A percentile compares a stretch with the other conserved stretches of the same genome.
phyloP scores from a whole-genome alignment of 179 eudicot species.

The Spinacia oleracea region DNA sequence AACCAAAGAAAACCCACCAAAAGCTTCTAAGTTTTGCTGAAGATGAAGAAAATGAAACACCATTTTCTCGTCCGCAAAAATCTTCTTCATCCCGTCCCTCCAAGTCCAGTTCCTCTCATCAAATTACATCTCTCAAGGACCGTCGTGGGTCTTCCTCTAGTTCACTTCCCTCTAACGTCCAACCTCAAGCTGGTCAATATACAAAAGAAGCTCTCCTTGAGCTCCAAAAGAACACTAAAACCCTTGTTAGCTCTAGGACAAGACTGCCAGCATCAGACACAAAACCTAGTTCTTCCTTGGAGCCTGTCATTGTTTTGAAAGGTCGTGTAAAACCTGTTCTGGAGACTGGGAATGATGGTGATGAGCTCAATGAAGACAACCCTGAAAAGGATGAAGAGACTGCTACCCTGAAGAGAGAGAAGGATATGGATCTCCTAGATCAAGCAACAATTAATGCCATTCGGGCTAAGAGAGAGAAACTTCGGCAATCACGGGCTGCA shows the following conservation, averaged over 20 bases:
- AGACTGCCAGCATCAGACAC: conserved; percentile 26
- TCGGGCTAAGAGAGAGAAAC: conserved; percentile 72
- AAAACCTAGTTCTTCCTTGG: conserved; percentile 28
- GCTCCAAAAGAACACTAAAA: conserved; percentile 79
- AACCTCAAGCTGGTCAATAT: conserved; percentile 78
- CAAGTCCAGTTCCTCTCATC: conserved; percentile 55
- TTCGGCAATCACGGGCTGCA: conserved; percentile 63
- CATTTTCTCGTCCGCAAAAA: conserved; percentile 43
- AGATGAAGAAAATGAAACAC: conserved; percentile 63
- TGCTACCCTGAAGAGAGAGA: conserved; percentile 21
- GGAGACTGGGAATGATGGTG: conserved; percentile 22
- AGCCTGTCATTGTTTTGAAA: conserved; percentile 73
- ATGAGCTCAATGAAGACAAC: conserved; percentile 28
- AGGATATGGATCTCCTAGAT: conserved; percentile 39
- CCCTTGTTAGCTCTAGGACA: conserved; percentile 50
- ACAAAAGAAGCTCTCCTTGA: conserved; percentile 83
- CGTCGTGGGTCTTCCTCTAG: conserved; percentile 40
- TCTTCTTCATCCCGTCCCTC: conserved; percentile 38
- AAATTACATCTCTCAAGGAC: conserved; percentile 48
- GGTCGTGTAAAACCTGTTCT: conserved; percentile 60
- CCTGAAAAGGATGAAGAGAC: conserved; percentile 19
- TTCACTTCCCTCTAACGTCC: conserved; percentile 57
- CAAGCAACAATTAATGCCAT: conserved; percentile 66
- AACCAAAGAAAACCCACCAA: conserved; percentile 57
- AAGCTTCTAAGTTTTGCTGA: conserved; percentile 80